These are phyloP conservation scores for Scleromitrula shiraiana DNA, from an alignment of 2,329 filamentous ascomycete species.

Conservation along the genomic window DNA sequence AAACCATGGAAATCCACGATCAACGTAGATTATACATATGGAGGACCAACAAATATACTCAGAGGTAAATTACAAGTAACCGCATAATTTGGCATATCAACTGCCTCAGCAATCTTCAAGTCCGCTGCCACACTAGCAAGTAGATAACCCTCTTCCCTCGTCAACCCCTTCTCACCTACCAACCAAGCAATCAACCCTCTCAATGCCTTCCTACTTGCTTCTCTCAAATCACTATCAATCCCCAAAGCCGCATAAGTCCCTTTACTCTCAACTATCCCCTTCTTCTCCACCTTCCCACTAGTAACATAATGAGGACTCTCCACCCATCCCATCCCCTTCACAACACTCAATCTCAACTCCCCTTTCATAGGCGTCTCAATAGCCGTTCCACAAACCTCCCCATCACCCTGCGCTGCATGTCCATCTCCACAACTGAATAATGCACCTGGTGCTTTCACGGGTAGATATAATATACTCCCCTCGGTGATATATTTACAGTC, in stretches of 20 bases:
- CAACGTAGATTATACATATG: conserved; percentile 17
- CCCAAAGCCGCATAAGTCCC: conserved; percentile 41
- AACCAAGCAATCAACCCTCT: conserved; percentile 43
- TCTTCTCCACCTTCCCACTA: conserved; percentile 15
- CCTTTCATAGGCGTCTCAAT: conserved; percentile 46
- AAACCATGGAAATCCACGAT: too few relatives aligned
- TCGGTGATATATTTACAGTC: conserved; percentile 43
- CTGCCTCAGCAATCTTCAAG: conserved; percentile 43
- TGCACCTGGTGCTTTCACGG: conserved; percentile 41
- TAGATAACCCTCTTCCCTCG: conserved; percentile 43
- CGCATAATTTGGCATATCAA: conserved; percentile 47
- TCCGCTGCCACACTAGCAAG: conserved; percentile 42
- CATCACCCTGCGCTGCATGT: conserved; percentile 46
- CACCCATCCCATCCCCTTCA: conserved; percentile 39
- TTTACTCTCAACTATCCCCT: conserved; percentile 22
- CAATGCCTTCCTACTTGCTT: conserved; percentile 42
- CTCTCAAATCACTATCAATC: conserved; percentile 38
- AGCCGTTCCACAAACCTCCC: conserved; percentile 48
- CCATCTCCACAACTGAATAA: conserved; percentile 47
- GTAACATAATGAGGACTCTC: conserved; percentile 41
- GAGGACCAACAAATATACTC: conserved; percentile 35
- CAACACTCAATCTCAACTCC: conserved; percentile 39
- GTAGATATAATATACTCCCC: conserved; percentile 41
- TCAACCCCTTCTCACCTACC: conserved; percentile 37
- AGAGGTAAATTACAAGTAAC: conserved; percentile 42